Base-by-base conservation (phyloP, 257 asterid species). In the Cruciata laevipes region DNA sequence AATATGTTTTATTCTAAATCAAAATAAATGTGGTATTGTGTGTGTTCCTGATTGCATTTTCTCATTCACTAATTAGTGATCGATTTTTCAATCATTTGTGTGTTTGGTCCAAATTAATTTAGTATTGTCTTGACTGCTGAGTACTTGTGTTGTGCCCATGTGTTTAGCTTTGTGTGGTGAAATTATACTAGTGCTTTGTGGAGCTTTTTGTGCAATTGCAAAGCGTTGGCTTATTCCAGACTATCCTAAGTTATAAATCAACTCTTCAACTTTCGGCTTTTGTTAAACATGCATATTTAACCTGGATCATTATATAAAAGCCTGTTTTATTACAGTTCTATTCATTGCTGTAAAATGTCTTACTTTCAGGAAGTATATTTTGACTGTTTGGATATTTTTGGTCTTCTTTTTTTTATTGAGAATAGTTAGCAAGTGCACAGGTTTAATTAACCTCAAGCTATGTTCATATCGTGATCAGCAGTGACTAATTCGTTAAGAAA, bases 401-500 rank as follows among this genome's bases (percentile, higher is more conserved):
- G 14, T 13, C 3, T 55, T 56, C 37, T 27, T 18, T 42, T 18
- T 42, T 56, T 40, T 2, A 13, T 65, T 20, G 14, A 37, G 42
- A 5, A 3, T 25, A 17, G n/a, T n/a, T 35, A 55, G 42, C 62
- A 37, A 57, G 30, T 32, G 37, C 70, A 63, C 30, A 42, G 17
- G 20, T 69, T 42, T 55, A 31, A 69, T 57, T 58, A 35, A 65
- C 27, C 37, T 25, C 58, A 33, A 17, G 51, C 66, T 57, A 32
- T 40, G 27, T 38, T 44, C 44, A 38, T 59, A 17, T 47, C 7
- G 66, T 66, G 4, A 59, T 7, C 65, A 59, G 16, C 31, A 47
- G 40, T 14, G 21, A 25, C 53, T 65, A 23, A 66, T 58, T 20
- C 4, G 47, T 65, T 13, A 57, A 75, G 72, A 49, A 74, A 21